These are phyloP conservation scores for Cyberlindnera mycetangii DNA, from an alignment of 805 yeast species.

Conservation along the genomic window DNA sequence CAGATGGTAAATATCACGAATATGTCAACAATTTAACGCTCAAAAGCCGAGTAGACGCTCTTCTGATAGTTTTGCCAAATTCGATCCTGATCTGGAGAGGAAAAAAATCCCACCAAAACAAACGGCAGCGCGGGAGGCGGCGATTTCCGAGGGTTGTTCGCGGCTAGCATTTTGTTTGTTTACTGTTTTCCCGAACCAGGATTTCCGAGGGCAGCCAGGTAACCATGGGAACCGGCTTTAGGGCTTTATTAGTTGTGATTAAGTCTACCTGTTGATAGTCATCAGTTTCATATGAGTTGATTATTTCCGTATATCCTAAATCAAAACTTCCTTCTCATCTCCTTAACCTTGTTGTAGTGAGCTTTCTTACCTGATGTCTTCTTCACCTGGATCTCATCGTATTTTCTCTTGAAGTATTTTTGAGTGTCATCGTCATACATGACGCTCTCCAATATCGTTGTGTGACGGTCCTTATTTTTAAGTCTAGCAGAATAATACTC, in stretches of 20 bases:
- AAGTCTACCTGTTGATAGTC: neutral
- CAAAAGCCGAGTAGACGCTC: too few relatives aligned
- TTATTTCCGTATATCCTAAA: neutral
- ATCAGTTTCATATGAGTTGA: neutral
- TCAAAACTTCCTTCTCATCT: conserved; percentile 50
- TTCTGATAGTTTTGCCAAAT: neutral
- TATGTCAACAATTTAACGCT: neutral
- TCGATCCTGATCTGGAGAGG: conserved; percentile 2
- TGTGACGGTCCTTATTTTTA: conserved; percentile 68
- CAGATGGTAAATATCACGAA: neutral
- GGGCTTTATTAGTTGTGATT: neutral
- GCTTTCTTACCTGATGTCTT: conserved; percentile 62
- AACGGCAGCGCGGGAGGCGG: conserved; percentile 1
- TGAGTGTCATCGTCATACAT: conserved; percentile 67
- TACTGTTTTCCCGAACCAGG: conserved; percentile 8
- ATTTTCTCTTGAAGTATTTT: conserved; percentile 82
- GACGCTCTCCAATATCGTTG: conserved; percentile 77
- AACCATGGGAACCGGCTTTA: conserved; percentile 1
- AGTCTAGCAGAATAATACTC: conserved; percentile 73
- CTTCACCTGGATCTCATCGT: conserved; percentile 69
- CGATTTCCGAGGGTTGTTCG: conserved; percentile 7
- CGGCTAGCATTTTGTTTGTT: conserved; percentile 15
- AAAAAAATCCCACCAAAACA: conserved; percentile 14
- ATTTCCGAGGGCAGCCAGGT: conserved; percentile 9
- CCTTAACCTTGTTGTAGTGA: conserved; percentile 60